Conservation (phyloP, 352 stramenopile genomes). For the Blastocystis sp. region DNA sequence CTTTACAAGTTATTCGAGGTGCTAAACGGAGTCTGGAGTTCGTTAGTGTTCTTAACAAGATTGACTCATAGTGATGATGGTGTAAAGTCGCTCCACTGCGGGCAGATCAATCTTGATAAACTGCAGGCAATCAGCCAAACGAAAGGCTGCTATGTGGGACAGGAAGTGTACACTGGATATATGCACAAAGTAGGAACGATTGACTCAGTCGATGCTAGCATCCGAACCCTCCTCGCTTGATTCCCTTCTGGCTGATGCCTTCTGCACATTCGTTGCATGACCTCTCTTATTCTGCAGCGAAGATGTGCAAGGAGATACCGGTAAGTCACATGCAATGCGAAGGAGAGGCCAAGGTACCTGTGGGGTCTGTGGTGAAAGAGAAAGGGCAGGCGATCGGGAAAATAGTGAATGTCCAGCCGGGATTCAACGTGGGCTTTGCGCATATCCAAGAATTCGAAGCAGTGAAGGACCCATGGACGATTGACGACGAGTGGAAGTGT, state of each 20-base stretch:
- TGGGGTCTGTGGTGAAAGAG: not conserved
- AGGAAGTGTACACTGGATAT: conserved; percentile 19
- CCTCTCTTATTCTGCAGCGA: not conserved
- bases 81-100: not conserved
- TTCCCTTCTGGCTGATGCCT: not conserved
- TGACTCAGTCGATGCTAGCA: not conserved
- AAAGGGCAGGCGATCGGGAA: not conserved
- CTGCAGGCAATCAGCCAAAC: conserved; percentile 1
- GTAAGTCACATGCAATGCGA: not conserved
- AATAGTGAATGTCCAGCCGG: not conserved
- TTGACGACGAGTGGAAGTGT: not conserved
- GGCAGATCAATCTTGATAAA: conserved; percentile 12
- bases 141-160: conserved; percentile 50
- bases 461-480: not conserved
- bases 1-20: conserved; percentile 35
- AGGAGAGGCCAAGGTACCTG: not conserved
- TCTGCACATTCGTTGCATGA: not conserved
- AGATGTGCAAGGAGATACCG: not conserved
- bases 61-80: not conserved
- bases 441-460: not conserved
- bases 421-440: not conserved
- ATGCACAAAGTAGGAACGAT: not conserved
- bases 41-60: not conserved
- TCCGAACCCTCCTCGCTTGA: not conserved
- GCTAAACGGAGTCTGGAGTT: conserved; percentile 6